phyloP scores from a whole-genome alignment of 345 rosid genomes.

The Eucalyptus pauciflora region DNA sequence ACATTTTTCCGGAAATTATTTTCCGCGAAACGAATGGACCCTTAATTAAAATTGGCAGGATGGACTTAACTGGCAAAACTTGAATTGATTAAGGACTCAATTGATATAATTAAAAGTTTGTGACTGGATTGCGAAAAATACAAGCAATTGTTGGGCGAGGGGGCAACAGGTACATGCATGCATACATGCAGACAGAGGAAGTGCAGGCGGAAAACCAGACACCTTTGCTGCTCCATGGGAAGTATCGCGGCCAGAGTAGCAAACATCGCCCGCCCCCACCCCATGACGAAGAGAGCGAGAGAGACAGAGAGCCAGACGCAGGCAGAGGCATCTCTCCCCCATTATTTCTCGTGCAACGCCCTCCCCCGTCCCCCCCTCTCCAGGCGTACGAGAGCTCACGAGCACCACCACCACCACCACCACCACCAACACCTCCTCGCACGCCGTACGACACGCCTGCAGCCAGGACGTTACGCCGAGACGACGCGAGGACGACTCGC shows the following conservation, averaged over 20 bases:
- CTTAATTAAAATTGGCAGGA: too few species aligned
- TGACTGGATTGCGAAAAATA: too few species aligned
- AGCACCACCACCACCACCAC: neutral
- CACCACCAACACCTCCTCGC: neutral
- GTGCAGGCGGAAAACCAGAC: neutral
- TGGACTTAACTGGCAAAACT: rapidly evolving
- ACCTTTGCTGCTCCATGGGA: neutral
- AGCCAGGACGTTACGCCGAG: neutral
- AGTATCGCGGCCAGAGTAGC: neutral
- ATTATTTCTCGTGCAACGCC: neutral
- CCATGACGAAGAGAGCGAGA: neutral
- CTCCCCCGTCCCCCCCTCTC: neutral
- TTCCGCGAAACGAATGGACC: too few species aligned
- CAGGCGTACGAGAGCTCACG: neutral
- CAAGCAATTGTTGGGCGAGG: too few species aligned
- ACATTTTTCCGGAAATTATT: too few species aligned
- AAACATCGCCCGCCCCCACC: neutral
- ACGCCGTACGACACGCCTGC: neutral
- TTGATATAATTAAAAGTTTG: neutral
- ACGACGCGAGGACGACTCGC: neutral
- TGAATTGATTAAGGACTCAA: too few species aligned
- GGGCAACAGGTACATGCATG: neutral
- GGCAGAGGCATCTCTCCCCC: neutral
- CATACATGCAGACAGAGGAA: neutral
- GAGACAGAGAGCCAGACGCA: neutral